phyloP scores from a whole-genome alignment of 306 rosid species.

The Castanospermum australe region DNA sequence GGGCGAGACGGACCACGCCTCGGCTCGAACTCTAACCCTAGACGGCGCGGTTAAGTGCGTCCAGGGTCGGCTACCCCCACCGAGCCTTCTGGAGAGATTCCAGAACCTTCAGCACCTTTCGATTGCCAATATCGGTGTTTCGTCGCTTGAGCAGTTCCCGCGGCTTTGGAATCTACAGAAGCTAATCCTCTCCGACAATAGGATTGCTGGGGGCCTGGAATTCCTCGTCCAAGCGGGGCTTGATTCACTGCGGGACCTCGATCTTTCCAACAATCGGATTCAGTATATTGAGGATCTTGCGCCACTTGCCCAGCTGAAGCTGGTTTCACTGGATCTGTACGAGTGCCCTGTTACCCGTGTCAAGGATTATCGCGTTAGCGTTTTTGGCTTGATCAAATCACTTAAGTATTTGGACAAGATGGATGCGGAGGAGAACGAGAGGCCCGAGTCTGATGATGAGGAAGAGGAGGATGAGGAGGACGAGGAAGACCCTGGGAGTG shows the following conservation, averaged over 20 bases:
- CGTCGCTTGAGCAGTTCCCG: conserved; percentile 93
- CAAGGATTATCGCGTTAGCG: conserved; percentile 97
- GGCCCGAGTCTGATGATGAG: conserved; percentile 85
- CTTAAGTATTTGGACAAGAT: conserved; percentile 85
- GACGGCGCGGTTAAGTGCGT: conserved; percentile 96
- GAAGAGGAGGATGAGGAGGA: conserved; percentile 59
- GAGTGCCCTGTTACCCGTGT: conserved; percentile 90
- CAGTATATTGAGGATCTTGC: conserved; percentile 83
- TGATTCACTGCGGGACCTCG: conserved; percentile 78
- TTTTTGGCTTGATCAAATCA: conserved; percentile 83
- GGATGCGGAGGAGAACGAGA: conserved; percentile 93
- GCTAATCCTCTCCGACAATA: conserved; percentile 76
- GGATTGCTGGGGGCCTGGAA: conserved; percentile 84
- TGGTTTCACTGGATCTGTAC: conserved; percentile 85
- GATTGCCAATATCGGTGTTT: conserved; percentile 83
- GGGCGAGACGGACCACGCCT: conserved; percentile 69
- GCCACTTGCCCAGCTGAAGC: conserved; percentile 82
- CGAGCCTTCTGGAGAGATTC: conserved; percentile 72
- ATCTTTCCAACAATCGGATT: conserved; percentile 86
- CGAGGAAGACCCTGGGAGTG: conserved; percentile 91
- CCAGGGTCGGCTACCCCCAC: conserved; percentile 82
- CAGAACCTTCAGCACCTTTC: conserved; percentile 88
- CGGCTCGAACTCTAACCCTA: conserved; percentile 70
- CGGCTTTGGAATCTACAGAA: conserved; percentile 66
- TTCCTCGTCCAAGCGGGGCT: conserved; percentile 77